Evolutionary conservation across 1,139 yeast species (phyloP).

Genomic region (Taiozyma sp.): DNA sequence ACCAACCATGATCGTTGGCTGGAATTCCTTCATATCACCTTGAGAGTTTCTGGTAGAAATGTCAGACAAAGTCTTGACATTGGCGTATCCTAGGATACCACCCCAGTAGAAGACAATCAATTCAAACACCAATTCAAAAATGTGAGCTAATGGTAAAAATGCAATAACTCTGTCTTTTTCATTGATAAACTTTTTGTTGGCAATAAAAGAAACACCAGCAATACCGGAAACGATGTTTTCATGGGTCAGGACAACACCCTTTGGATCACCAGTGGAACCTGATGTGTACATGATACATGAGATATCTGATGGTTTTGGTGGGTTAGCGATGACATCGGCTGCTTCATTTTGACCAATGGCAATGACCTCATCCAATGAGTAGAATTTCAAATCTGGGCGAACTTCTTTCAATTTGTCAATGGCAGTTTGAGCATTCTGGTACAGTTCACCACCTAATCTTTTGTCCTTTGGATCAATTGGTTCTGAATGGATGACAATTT

Average conservation of each 20-base stretch:
- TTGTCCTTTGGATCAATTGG: constrained; percentile 55
- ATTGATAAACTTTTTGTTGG: constrained; percentile 46
- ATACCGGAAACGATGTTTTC: constrained; percentile 75
- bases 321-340: constrained; percentile 33
- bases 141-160: constrained; percentile 93
- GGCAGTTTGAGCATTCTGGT: constrained; percentile 50
- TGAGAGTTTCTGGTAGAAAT: constrained; percentile 75
- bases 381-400: constrained; percentile 73
- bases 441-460: constrained; percentile 56
- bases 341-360: constrained; percentile 50
- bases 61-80: constrained; percentile 86
- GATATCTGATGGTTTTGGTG: constrained; percentile 68
- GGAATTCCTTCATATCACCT: constrained; percentile 83
- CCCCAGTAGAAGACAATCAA: constrained; percentile 85
- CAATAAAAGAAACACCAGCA: constrained; percentile 71
- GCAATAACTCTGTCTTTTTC: constrained; percentile 69
- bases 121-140: constrained; percentile 89
- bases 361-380: constrained; percentile 61
- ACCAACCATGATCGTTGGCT: constrained; percentile 95
- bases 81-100: constrained; percentile 82
- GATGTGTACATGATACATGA: constrained; percentile 98
- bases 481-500: constrained; percentile 68
- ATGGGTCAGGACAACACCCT: constrained; percentile 89
- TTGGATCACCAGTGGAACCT: constrained; percentile 96
- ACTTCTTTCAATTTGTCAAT: constrained; percentile 49